A percentile compares a stretch with the other conserved stretches of the same genome.
These are phyloP conservation scores for Hibiscus syriacus DNA, from an alignment of 345 rosid genomes.

Conservation along the genomic window DNA sequence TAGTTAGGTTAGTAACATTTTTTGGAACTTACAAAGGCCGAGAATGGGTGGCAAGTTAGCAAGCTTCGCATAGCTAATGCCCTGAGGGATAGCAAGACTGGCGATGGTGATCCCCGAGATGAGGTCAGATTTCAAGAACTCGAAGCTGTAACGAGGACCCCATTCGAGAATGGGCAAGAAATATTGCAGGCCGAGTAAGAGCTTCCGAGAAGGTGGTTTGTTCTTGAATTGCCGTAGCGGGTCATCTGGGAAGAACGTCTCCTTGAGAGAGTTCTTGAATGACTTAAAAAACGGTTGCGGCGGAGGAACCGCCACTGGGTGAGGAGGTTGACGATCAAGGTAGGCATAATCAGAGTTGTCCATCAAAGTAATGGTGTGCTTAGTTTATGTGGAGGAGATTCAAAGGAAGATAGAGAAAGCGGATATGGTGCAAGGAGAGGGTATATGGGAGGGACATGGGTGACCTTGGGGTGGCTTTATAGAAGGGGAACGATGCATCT, in stretches of 20 bases:
- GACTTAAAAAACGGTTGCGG: slow-evolving; percentile 62
- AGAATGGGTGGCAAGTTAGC: slow-evolving; percentile 94
- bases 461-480: neutral
- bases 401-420: neutral
- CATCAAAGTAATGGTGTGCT: slow-evolving; percentile 8
- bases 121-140: slow-evolving; percentile 65
- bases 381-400: neutral
- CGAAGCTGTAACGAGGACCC: slow-evolving; percentile 71
- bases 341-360: slow-evolving; percentile 25
- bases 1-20: neutral
- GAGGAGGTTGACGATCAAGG: slow-evolving; percentile 10
- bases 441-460: neutral
- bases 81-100: slow-evolving; percentile 85
- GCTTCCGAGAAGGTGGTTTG: slow-evolving; percentile 33
- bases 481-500: neutral
- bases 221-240: slow-evolving; percentile 73
- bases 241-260: slow-evolving; percentile 86
- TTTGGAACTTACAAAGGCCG: slow-evolving; percentile 63
- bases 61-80: too few relatives aligned
- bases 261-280: slow-evolving; percentile 54
- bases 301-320: slow-evolving; percentile 54
- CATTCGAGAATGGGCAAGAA: slow-evolving; percentile 77
- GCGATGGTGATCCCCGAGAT: slow-evolving; percentile 88
- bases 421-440: slow-evolving; percentile 9
- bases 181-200: slow-evolving; percentile 45